Evolutionary conservation across 139 green algal genomes (phyloP).

Genomic region (Chlamydomonas schloesseri): DNA sequence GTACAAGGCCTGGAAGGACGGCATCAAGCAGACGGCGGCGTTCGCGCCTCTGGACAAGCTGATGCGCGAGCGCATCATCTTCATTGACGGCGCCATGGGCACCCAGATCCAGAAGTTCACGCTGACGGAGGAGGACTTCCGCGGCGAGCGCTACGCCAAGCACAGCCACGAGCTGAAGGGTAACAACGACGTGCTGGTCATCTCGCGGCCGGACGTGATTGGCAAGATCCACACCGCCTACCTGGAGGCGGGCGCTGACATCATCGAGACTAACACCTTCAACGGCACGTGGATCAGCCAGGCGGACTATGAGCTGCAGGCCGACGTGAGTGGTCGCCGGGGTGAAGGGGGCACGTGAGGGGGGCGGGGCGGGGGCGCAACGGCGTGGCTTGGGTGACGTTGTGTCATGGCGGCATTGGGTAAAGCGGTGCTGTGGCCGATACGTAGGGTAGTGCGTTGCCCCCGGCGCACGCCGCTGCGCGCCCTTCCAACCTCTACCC

Average conservation of each 20-base stretch:
- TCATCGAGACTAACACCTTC: conserved; percentile 99
- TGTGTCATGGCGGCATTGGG: too few relatives aligned
- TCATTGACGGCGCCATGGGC: conserved; percentile 98
- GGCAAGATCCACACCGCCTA: conserved; percentile 93
- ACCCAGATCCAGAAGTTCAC: conserved; percentile 90
- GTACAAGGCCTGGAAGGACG: conserved; percentile 57
- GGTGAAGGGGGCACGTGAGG: too few relatives aligned
- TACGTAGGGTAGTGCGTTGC: too few relatives aligned
- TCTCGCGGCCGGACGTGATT: conserved; percentile 96
- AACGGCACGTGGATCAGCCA: conserved; percentile 94
- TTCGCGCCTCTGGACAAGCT: conserved; percentile 76
- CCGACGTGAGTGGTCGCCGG: conserved; percentile 34
- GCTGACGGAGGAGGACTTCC: conserved; percentile 95
- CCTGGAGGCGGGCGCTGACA: conserved; percentile 94
- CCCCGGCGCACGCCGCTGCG: too few relatives aligned
- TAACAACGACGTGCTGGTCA: conserved; percentile 98
- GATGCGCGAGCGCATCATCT: conserved; percentile 91
- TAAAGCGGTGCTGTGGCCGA: too few relatives aligned
- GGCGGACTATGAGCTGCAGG: conserved; percentile 95
- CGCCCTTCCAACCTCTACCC: too few relatives aligned
- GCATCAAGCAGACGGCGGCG: background rate
- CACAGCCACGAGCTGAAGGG: conserved; percentile 96
- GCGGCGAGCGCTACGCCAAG: conserved; percentile 74
- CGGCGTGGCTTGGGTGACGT: too few relatives aligned
- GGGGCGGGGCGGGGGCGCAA: too few relatives aligned